These are phyloP conservation scores for Ascosphaera pollenicola DNA, from an alignment of 2,329 filamentous ascomycete species.

Conservation along the genomic window DNA sequence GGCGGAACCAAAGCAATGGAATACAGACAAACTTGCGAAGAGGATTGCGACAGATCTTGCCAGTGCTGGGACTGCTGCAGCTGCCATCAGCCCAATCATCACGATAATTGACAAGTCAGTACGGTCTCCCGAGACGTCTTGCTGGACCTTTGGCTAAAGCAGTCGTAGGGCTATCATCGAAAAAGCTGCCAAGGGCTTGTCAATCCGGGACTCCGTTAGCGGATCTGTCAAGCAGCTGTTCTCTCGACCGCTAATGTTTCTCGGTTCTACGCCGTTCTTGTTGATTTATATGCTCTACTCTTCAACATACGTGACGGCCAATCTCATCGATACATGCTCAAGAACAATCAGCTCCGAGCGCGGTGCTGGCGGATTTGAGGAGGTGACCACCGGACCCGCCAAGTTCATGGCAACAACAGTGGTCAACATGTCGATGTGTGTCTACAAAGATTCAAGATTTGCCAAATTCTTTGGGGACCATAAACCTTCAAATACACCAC, in stretches of 20 bases:
- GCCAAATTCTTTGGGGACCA: slow-evolving; percentile 57
- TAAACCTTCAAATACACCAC: slow-evolving; percentile 21
- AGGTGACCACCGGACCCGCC: slow-evolving; percentile 47
- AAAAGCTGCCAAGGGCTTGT: slow-evolving; percentile 23
- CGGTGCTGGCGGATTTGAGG: slow-evolving; percentile 29
- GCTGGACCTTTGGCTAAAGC: neutral
- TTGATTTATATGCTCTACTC: slow-evolving; percentile 46
- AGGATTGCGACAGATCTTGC: slow-evolving; percentile 46
- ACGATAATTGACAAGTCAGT: slow-evolving; percentile 66
- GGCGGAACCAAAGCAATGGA: slow-evolving; percentile 30
- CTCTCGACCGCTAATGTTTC: slow-evolving; percentile 19
- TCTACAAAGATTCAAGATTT: slow-evolving; percentile 79
- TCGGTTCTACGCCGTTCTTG: slow-evolving; percentile 25
- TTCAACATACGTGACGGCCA: slow-evolving; percentile 76
- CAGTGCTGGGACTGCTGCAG: slow-evolving; percentile 49
- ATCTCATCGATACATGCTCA: slow-evolving; percentile 51
- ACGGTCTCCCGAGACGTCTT: neutral
- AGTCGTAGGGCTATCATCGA: slow-evolving; percentile 25
- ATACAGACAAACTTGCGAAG: slow-evolving; percentile 47
- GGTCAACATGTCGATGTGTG: slow-evolving; percentile 67
- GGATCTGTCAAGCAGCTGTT: slow-evolving; percentile 19
- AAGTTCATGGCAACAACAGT: slow-evolving; percentile 65
- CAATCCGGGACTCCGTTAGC: slow-evolving; percentile 19
- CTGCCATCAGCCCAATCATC: slow-evolving; percentile 61
- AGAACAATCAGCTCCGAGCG: slow-evolving; percentile 36